These are phyloP conservation scores for Citeromyces siamensis DNA, from an alignment of 1,139 yeast species.

Conservation along the genomic window DNA sequence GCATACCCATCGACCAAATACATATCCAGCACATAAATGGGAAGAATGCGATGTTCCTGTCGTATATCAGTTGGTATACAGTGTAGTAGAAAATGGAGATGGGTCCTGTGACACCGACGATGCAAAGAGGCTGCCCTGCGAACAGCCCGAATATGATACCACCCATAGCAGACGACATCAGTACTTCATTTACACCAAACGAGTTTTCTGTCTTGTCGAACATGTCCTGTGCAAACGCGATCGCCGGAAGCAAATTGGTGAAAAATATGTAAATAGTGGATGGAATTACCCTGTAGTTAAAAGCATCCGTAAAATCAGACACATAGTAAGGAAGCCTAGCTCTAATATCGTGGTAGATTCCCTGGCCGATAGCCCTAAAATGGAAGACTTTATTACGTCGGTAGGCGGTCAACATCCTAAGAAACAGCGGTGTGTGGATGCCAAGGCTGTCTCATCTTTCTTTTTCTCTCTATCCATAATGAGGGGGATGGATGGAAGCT, in stretches of 20 bases:
- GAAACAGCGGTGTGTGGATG: no score
- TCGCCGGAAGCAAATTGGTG: conserved; percentile 84
- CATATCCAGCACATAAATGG: conserved; percentile 96
- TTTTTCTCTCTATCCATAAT: no score
- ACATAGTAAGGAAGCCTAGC: conserved; percentile 52
- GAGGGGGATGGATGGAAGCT: no score
- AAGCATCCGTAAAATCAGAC: conserved; percentile 76
- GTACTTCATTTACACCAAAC: conserved; percentile 85
- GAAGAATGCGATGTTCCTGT: conserved; percentile 54
- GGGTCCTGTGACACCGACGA: conserved; percentile 98
- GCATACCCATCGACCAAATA: conserved; percentile 83
- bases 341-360: conserved; percentile 42
- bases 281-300: conserved; percentile 83
- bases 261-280: conserved; percentile 73
- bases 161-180: conserved; percentile 75
- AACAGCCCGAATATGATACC: conserved; percentile 82
- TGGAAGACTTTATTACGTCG: no score
- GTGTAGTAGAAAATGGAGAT: conserved; percentile 86
- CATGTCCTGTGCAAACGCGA: conserved; percentile 97
- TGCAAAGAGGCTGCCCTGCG: conserved; percentile 85
- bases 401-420: no score
- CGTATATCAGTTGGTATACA: conserved; percentile 63
- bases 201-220: conserved; percentile 77
- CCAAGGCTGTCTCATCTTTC: no score
- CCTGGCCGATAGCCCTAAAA: conserved; percentile 29